Evolutionary conservation across 2,329 filamentous ascomycete species (phyloP).

Genomic region (Ceratocystis destructans): DNA sequence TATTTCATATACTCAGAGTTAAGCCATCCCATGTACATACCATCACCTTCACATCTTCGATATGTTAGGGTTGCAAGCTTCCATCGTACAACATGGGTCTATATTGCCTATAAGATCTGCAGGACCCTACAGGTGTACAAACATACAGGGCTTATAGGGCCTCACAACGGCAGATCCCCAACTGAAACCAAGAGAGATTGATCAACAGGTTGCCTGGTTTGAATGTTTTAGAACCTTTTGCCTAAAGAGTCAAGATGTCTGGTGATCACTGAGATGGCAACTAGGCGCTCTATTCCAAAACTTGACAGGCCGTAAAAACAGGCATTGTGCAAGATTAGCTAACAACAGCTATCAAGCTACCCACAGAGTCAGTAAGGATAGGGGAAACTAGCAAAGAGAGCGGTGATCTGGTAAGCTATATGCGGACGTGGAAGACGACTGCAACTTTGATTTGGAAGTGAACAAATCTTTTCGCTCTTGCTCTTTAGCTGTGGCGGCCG

Average conservation of each 20-base stretch:
- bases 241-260: neutral
- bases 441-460: neutral
- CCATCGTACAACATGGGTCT: neutral
- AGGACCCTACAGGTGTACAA: neutral
- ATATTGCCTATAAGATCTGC: slow-evolving; percentile 4
- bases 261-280: neutral
- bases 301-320: neutral
- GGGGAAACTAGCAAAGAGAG: neutral
- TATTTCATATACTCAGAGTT: no score
- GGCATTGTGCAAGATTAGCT: neutral
- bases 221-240: neutral
- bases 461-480: neutral
- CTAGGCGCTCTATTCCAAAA: neutral
- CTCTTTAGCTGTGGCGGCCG: neutral
- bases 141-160: slow-evolving; percentile 4
- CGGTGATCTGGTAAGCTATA: neutral
- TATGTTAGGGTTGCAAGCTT: neutral
- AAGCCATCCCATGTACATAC: neutral
- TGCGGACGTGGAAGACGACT: neutral
- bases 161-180: slow-evolving; percentile 4
- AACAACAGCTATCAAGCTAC: neutral
- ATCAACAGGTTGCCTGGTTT: neutral
- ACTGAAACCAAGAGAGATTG: slow-evolving; percentile 7
- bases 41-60: neutral
- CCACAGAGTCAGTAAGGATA: neutral